Evolutionary conservation across 1,139 yeast species (phyloP), one percentile per base, ranked within the genome.

Genomic region (Groenewaldozyma auringiensis): DNA sequence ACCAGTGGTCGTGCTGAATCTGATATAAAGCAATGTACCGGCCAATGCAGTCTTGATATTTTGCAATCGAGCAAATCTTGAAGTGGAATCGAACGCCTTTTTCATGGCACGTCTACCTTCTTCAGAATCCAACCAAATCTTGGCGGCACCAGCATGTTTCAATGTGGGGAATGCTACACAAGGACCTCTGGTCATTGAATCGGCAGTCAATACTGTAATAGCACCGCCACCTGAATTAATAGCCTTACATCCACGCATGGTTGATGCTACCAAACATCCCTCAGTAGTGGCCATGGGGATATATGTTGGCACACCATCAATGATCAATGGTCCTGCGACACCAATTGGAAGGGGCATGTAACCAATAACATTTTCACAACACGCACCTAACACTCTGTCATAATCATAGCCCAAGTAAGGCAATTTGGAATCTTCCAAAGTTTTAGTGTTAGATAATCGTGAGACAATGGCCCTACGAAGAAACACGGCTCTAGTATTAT

Each of bases 251-350:
- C 98, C 99, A 68, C 99, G 83, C 95, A 87, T 89, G 13, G 98
- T 83, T 14, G 97, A 88, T 1, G 98, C 99, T 53, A 92, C 96
- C 50, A 92, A 75, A 70, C 97, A 92, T 47, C 99, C 99, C 71
- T 92, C 99, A 43, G 98, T 92, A 25, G 99, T 92, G 33, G 99
- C 99, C 95, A 92, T 88, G 42, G 99, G 99, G 56, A 92, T 81
- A 66, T 86, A 95, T 63, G 76, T 83, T 42, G 94, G 79, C 56
- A 76, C 79, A 40, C 88, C 92, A 65, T 92, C 98, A 60, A 92
- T 85, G 48, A 85, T 72, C 63, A 94, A 69, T 4, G 99, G 98
- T 47, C 99, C 99, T 33, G 97, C 97, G 62, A 94, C 83, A 65
- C 99, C 98, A 50, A 92, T 87, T 9, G 98, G 99, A 41, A 92